phyloP scores from a whole-genome alignment of 129 eudicot species.

The Ambrosia trifida region DNA sequence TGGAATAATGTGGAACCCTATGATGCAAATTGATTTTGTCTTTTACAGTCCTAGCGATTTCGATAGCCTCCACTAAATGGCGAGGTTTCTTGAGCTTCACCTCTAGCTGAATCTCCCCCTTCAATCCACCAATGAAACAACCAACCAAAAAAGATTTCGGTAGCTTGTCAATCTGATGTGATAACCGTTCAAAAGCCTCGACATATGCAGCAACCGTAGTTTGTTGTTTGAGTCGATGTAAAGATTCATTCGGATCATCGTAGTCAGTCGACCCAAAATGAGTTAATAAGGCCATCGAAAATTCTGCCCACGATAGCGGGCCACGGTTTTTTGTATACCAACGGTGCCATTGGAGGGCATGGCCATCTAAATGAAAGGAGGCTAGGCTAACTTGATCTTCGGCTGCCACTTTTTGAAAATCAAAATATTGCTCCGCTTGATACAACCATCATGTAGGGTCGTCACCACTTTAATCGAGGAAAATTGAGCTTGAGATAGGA shows the following conservation, averaged over 20 bases:
- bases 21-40: background rate
- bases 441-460: background rate
- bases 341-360: slow-evolving; percentile 9
- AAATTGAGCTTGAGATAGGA: no score
- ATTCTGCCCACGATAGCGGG: background rate
- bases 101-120: background rate
- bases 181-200: background rate
- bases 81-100: background rate
- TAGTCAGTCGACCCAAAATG: no score
- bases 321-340: background rate
- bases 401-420: background rate
- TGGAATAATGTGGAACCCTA: background rate
- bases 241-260: background rate
- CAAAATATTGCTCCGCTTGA: background rate
- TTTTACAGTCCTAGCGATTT: background rate
- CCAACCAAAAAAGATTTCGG: background rate
- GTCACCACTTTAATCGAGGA: background rate
- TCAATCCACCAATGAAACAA: background rate
- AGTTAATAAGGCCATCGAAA: no score
- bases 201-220: background rate
- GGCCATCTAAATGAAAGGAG: no score
- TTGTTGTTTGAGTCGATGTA: background rate
- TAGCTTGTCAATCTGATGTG: background rate
- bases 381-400: no score
- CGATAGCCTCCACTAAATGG: background rate